These are phyloP conservation scores for Arabidopsis hybrid DNA, from an alignment of 441 rosid species.

Conservation along the genomic window DNA sequence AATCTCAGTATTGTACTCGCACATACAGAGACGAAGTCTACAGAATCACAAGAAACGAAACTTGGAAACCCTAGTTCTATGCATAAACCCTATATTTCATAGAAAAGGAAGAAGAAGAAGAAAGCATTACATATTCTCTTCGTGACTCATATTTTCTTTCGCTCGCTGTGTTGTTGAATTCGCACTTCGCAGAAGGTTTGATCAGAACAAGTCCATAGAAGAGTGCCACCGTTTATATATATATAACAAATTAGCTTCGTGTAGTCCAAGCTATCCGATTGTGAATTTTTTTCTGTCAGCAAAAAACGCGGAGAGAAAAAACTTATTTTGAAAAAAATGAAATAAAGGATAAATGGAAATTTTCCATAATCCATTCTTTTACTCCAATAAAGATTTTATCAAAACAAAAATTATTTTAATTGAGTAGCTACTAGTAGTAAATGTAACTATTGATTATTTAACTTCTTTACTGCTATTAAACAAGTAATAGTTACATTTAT, in stretches of 20 bases:
- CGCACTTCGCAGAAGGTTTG: neutral
- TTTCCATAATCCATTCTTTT: neutral
- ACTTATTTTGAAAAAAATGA: neutral
- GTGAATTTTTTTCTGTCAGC: conserved; percentile 4
- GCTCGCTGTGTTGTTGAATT: conserved; percentile 10
- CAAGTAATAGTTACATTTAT: too few relatives aligned
- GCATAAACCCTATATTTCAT: conserved; percentile 3
- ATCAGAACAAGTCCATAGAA: neutral
- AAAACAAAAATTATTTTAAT: neutral
- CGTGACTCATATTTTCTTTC: conserved; percentile 7
- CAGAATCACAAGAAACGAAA: neutral
- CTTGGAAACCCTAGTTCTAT: neutral
- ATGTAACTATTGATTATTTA: neutral
- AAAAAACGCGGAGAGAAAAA: neutral
- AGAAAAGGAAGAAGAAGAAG: neutral
- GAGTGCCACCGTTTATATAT: conserved; percentile 10
- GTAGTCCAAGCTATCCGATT: conserved; percentile 23
- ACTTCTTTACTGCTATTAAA: neutral
- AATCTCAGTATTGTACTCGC: neutral
- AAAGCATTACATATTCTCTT: conserved; percentile 8
- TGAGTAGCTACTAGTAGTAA: neutral
- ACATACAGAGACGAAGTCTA: neutral
- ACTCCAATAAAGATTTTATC: neutral
- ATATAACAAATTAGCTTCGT: neutral
- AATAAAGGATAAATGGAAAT: neutral